These are phyloP conservation scores for Coniochaeta prunicola DNA, from an alignment of 2,329 filamentous ascomycete species.

Conservation along the genomic window DNA sequence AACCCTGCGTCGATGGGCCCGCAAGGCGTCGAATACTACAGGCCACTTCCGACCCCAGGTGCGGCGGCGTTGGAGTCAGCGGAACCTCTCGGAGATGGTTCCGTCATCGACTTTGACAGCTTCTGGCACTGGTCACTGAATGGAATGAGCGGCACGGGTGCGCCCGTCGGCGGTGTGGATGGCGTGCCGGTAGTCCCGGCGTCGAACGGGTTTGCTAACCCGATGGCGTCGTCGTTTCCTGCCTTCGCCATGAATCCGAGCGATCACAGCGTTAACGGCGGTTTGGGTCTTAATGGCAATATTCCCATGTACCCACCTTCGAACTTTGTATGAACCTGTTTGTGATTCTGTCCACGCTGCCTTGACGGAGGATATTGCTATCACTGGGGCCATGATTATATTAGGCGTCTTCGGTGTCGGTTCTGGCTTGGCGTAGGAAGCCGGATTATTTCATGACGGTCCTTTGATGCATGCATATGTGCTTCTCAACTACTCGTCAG, in stretches of 20 bases:
- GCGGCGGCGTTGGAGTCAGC: constrained; percentile 12
- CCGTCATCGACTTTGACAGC: constrained; percentile 28
- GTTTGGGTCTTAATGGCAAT: background rate
- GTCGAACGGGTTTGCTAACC: background rate
- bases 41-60: background rate
- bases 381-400: background rate
- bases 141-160: background rate
- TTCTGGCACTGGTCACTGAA: constrained; percentile 19
- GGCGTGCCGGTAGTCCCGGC: background rate
- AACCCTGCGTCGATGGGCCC: background rate
- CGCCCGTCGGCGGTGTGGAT: background rate
- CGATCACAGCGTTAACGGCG: background rate
- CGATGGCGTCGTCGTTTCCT: background rate
- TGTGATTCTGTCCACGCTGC: background rate
- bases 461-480: background rate
- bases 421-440: background rate
- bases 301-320: constrained; percentile 10
- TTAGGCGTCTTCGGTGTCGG: background rate
- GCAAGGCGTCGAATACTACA: constrained; percentile 1
- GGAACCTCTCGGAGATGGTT: constrained; percentile 21
- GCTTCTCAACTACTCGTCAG: background rate
- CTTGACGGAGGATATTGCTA: background rate
- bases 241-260: background rate
- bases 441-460: background rate
- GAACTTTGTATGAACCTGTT: constrained; percentile 6